These are phyloP conservation scores for Xylaria sp. DNA, from an alignment of 2,329 filamentous ascomycete genomes.

Conservation along the genomic window DNA sequence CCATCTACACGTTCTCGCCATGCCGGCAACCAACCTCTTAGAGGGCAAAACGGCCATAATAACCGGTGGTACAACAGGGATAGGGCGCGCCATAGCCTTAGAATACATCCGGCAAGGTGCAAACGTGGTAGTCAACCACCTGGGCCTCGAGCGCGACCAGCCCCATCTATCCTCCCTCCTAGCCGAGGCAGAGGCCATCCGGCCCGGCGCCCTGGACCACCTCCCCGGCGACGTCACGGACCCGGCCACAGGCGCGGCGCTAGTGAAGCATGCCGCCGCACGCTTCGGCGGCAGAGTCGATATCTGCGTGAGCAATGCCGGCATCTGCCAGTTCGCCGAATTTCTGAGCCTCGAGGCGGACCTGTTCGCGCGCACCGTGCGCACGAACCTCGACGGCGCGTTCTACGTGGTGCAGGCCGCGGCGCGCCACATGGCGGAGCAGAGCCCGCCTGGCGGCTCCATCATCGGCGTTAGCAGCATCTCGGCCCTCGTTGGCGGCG, in stretches of 20 bases:
- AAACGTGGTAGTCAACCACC: conserved; percentile 80
- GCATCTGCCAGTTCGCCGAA: conserved; percentile 85
- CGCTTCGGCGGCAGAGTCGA: conserved; percentile 65
- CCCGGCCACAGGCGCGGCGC: conserved; percentile 69
- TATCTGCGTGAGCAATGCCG: conserved; percentile 87
- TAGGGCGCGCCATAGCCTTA: conserved; percentile 83
- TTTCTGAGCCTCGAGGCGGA: conserved; percentile 76
- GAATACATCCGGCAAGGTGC: conserved; percentile 80
- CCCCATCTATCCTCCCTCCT: conserved; percentile 59
- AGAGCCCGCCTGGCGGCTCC: conserved; percentile 71
- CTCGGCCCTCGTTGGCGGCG: conserved; percentile 77
- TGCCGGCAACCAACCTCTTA: conserved; percentile 62
- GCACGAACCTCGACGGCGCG: conserved; percentile 85
- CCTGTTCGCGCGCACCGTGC: conserved; percentile 73
- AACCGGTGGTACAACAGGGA: conserved; percentile 85
- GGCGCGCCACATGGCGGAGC: conserved; percentile 77
- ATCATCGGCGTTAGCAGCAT: conserved; percentile 81
- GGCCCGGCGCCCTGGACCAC: conserved; percentile 64
- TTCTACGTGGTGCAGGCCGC: conserved; percentile 88
- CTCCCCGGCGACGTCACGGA: conserved; percentile 79
- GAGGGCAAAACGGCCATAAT: conserved; percentile 80
- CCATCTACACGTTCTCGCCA: conserved; percentile 32
- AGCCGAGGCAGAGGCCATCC: conserved; percentile 54
- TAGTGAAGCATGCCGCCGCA: conserved; percentile 70
- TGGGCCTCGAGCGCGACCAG: conserved; percentile 62